Evolutionary conservation across 1,284 basidiomycete genomes (phyloP).

Genomic region (Ustilago esculenta): DNA sequence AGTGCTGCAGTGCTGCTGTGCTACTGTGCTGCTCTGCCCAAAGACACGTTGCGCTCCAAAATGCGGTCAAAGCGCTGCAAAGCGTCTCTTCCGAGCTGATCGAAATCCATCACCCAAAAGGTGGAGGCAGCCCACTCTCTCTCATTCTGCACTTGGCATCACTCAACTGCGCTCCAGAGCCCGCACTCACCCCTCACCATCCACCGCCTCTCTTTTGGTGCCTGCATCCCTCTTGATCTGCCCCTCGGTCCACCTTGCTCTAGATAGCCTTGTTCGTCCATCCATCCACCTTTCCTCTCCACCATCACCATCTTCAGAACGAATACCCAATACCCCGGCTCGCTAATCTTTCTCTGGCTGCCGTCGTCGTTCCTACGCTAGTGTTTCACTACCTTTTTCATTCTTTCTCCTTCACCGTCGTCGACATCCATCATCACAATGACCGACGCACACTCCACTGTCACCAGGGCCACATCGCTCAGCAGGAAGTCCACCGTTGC

Average conservation of each 20-base stretch:
- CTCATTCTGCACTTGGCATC: background rate
- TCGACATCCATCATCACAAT: constrained; percentile 33
- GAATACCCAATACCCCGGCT: constrained; percentile 16
- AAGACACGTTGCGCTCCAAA: too few species aligned
- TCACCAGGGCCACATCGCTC: constrained; percentile 63
- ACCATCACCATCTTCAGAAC: constrained; percentile 26
- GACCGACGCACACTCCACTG: constrained; percentile 64
- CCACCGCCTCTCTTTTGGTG: too few species aligned
- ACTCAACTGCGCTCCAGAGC: background rate
- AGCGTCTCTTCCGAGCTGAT: too few species aligned
- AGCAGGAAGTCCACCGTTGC: constrained; percentile 67
- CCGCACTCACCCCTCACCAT: background rate
- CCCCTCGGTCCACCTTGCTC: background rate
- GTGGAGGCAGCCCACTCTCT: background rate
- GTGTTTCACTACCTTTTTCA: background rate
- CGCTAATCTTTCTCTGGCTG: constrained; percentile 2
- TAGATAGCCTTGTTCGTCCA: background rate
- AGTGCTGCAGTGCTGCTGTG: too few species aligned
- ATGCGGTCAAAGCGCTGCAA: too few species aligned
- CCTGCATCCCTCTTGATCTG: background rate
- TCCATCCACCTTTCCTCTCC: constrained; percentile 4
- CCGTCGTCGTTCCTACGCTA: constrained; percentile 6
- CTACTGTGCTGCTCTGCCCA: too few species aligned
- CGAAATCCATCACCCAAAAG: background rate
- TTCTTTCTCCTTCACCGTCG: constrained; percentile 8